Evolutionary conservation across 2,329 filamentous ascomycete genomes (phyloP).

Genomic region (Diaporthe helianthi): DNA sequence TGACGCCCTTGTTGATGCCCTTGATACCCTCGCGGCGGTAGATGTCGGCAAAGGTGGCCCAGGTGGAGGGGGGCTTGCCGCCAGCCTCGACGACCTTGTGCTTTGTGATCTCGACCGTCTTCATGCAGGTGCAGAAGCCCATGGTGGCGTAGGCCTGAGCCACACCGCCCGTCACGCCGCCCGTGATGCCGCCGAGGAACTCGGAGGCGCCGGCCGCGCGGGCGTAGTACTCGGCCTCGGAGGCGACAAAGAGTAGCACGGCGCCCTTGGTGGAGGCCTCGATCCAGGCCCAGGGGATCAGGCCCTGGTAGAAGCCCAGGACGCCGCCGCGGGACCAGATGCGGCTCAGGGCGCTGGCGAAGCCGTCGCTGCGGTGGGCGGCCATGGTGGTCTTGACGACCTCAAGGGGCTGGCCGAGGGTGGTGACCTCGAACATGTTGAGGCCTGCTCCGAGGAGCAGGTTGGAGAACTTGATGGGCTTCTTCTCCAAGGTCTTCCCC

Average conservation of each 20-base stretch:
- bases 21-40: slow-evolving; percentile 92
- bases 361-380: slow-evolving; percentile 89
- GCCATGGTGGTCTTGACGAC: slow-evolving; percentile 99
- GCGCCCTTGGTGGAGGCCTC: slow-evolving; percentile 99
- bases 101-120: slow-evolving; percentile 99
- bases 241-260: slow-evolving; percentile 97
- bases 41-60: slow-evolving; percentile 95
- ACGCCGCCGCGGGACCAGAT: slow-evolving; percentile 95
- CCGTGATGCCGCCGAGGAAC: slow-evolving; percentile 87
- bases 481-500: slow-evolving; percentile 82
- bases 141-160: slow-evolving; percentile 99
- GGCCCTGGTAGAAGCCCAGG: slow-evolving; percentile 97
- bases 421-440: slow-evolving; percentile 90
- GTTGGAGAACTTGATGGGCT: slow-evolving; percentile 99
- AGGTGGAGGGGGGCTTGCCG: slow-evolving; percentile 86
- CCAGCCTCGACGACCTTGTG: slow-evolving; percentile 89
- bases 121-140: slow-evolving; percentile 99
- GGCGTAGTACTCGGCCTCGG: slow-evolving; percentile 96
- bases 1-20: slow-evolving; percentile 98
- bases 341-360: slow-evolving; percentile 79
- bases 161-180: slow-evolving; percentile 92
- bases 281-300: slow-evolving; percentile 99
- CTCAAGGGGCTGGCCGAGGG: slow-evolving; percentile 82
- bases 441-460: slow-evolving; percentile 90
- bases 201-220: slow-evolving; percentile 82